Conservation (phyloP, 164 flowering plant species). For the Kingdonia uniflora region DNA sequence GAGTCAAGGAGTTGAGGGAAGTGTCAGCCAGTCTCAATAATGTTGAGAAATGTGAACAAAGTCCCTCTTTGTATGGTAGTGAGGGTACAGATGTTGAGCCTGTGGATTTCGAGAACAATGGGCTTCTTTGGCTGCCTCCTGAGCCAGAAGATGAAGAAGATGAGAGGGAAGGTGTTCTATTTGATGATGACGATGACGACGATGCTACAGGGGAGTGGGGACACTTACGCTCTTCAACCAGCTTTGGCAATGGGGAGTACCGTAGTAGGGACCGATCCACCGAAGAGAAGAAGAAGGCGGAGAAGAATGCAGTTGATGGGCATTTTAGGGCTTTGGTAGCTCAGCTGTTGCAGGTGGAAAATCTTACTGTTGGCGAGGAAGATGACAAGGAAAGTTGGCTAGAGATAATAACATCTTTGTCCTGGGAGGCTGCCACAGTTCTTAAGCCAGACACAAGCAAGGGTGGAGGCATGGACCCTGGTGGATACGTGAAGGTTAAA, state of each 20-base stretch:
- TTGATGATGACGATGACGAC: conserved; percentile 72
- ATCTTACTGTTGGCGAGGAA: conserved; percentile 52
- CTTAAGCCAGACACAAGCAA: conserved; percentile 93
- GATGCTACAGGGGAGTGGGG: conserved; percentile 86
- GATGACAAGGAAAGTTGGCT: conserved; percentile 71
- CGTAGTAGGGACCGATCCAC: conserved; percentile 54
- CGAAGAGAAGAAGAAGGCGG: conserved; percentile 78
- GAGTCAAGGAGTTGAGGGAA: conserved; percentile 19
- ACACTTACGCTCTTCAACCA: conserved; percentile 46
- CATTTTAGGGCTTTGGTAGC: conserved; percentile 95
- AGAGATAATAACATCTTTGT: conserved; percentile 78
- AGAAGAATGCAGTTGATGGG: conserved; percentile 91
- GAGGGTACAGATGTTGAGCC: conserved; percentile 51
- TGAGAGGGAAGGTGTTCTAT: conserved; percentile 60
- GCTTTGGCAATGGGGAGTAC: conserved; percentile 82
- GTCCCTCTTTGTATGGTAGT: conserved; percentile 38
- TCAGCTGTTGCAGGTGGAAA: conserved; percentile 89
- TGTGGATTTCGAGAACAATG: conserved; percentile 93
- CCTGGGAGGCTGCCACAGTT: conserved; percentile 95
- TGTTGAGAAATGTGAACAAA: conserved; percentile 33
- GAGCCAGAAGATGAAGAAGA: conserved; percentile 97
- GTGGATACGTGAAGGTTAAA: conserved; percentile 93
- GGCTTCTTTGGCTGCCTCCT: conserved; percentile 92
- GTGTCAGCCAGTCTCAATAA: conserved; percentile 23
- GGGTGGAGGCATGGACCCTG: conserved; percentile 99